A percentile compares a stretch with the other conserved stretches of the same genome.
phyloP scores from a whole-genome alignment of 805 yeast species.

The Candida parachauliodes region DNA sequence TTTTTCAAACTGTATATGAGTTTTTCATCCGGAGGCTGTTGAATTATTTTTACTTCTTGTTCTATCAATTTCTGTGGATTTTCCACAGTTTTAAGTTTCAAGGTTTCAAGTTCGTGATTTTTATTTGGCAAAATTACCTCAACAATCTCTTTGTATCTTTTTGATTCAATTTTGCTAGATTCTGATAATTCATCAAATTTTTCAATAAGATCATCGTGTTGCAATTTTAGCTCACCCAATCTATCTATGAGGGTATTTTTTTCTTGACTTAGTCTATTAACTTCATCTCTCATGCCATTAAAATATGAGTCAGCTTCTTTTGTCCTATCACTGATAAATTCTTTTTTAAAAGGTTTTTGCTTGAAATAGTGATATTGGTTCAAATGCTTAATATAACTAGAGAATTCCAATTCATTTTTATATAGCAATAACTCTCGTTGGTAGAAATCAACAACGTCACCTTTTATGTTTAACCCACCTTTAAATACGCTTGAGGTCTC shows the following conservation, averaged over 20 bases:
- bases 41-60: neutral
- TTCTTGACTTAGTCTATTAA: too few relatives aligned
- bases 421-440: constrained; percentile 55
- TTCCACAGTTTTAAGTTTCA: constrained; percentile 11
- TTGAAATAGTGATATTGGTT: constrained; percentile 28
- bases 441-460: constrained; percentile 41
- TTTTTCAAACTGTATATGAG: constrained; percentile 11
- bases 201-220: constrained; percentile 10
- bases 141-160: constrained; percentile 12
- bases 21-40: constrained; percentile 6
- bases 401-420: constrained; percentile 60
- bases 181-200: constrained; percentile 7
- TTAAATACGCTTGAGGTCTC: constrained; percentile 19
- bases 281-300: constrained; percentile 7
- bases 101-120: constrained; percentile 18
- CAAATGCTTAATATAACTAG: constrained; percentile 48
- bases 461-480: constrained; percentile 8
- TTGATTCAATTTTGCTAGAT: constrained; percentile 10
- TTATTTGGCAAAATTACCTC: constrained; percentile 19
- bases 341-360: constrained; percentile 13
- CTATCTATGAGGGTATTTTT: constrained; percentile 8
- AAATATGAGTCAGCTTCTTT: constrained; percentile 12
- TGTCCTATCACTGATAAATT: constrained; percentile 10
- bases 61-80: neutral
- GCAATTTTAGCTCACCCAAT: constrained; percentile 9